Conservation (phyloP, 2,329 filamentous ascomycete species). For the Aureobasidium mangrovei region DNA sequence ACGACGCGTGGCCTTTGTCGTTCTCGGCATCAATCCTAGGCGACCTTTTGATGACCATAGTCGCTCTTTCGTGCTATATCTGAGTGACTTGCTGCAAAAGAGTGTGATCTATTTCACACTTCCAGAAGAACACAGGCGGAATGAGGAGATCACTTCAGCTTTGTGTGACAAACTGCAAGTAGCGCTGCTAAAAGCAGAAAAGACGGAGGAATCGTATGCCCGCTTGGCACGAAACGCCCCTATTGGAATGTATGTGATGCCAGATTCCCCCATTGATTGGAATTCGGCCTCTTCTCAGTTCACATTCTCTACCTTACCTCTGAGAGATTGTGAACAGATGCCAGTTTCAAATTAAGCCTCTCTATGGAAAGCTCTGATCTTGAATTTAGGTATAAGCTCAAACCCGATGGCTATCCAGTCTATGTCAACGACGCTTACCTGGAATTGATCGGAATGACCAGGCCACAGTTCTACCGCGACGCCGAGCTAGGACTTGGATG, state of each 20-base stretch:
- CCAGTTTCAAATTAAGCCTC: too few relatives aligned
- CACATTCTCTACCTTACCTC: too few relatives aligned
- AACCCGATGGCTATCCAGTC: constrained; percentile 25
- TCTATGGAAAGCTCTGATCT: too few relatives aligned
- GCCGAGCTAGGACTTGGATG: constrained; percentile 19
- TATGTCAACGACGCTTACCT: constrained; percentile 36
- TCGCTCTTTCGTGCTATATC: constrained; percentile 28
- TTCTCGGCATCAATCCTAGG: constrained; percentile 33
- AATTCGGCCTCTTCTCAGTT: not conserved
- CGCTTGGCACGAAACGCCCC: constrained; percentile 32
- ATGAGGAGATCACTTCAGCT: constrained; percentile 29
- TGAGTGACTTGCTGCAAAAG: constrained; percentile 30
- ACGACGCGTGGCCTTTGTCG: constrained; percentile 31
- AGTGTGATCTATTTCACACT: constrained; percentile 29
- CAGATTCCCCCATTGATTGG: constrained; percentile 6
- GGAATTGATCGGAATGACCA: constrained; percentile 25
- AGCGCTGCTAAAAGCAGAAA: constrained; percentile 25
- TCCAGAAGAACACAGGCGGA: constrained; percentile 12
- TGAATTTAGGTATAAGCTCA: not conserved
- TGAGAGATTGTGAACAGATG: too few relatives aligned
- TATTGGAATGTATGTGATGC: constrained; percentile 27
- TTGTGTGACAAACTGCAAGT: constrained; percentile 28
- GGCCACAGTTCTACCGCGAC: constrained; percentile 16
- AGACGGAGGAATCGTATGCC: constrained; percentile 31
- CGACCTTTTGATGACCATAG: constrained; percentile 33